phyloP scores from a whole-genome alignment of 2,329 filamentous ascomycete species.

The Cercospora brassicicola region DNA sequence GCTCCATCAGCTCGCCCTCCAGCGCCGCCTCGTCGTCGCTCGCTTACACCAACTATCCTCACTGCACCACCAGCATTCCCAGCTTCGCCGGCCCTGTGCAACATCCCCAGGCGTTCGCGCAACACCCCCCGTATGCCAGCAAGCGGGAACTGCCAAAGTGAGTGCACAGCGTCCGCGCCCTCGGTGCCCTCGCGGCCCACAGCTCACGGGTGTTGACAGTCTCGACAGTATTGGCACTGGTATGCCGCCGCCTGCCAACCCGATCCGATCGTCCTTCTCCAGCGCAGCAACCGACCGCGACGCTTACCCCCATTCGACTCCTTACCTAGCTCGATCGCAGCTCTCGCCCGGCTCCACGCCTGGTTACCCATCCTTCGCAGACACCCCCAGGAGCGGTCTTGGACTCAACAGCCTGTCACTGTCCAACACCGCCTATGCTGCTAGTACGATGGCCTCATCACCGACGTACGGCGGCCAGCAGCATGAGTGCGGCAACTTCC shows the following conservation, averaged over 20 bases:
- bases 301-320: slow-evolving; percentile 30
- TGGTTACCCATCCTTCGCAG: slow-evolving; percentile 36
- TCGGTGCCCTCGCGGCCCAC: slow-evolving; percentile 20
- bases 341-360: slow-evolving; percentile 32
- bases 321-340: slow-evolving; percentile 32
- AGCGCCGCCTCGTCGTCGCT: slow-evolving; percentile 48
- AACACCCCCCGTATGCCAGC: slow-evolving; percentile 41
- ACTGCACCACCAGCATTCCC: slow-evolving; percentile 40
- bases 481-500: slow-evolving; percentile 43
- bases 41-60: slow-evolving; percentile 42
- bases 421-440: slow-evolving; percentile 24
- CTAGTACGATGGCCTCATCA: slow-evolving; percentile 35
- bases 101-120: slow-evolving; percentile 42
- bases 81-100: slow-evolving; percentile 37
- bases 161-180: slow-evolving; percentile 36
- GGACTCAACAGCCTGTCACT: slow-evolving; percentile 31
- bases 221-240: slow-evolving; percentile 32
- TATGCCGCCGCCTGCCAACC: slow-evolving; percentile 33
- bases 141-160: slow-evolving; percentile 48
- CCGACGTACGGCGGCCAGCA: slow-evolving; percentile 31
- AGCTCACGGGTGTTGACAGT: slow-evolving; percentile 35
- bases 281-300: slow-evolving; percentile 34
- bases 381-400: slow-evolving; percentile 35
- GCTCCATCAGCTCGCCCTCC: slow-evolving; percentile 55
- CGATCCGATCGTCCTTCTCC: slow-evolving; percentile 32